These are phyloP conservation scores for Elsinoe perseae DNA, from an alignment of 2,329 filamentous ascomycete genomes.

Conservation along the genomic window DNA sequence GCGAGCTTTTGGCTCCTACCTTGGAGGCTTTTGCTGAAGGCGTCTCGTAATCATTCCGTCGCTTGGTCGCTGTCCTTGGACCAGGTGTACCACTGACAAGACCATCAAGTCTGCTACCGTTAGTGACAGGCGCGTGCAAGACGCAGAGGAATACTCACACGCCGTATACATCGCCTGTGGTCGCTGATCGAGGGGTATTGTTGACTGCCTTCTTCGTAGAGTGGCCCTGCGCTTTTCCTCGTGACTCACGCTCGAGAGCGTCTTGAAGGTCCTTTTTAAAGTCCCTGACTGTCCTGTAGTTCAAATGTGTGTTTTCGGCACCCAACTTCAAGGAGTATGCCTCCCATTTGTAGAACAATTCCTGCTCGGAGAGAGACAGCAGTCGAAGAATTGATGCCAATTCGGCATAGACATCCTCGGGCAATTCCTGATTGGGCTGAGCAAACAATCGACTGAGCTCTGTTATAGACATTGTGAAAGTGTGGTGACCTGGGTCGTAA, in stretches of 20 bases:
- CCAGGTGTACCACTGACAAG: constrained; percentile 40
- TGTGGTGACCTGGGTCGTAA: not conserved
- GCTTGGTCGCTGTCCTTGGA: constrained; percentile 42
- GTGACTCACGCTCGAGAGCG: constrained; percentile 66
- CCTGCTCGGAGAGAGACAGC: constrained; percentile 71
- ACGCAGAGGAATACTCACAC: constrained; percentile 49
- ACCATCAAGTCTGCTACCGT: constrained; percentile 37
- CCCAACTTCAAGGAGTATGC: constrained; percentile 96
- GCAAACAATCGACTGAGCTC: constrained; percentile 55
- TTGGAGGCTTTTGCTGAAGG: constrained; percentile 41
- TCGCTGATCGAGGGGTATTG: constrained; percentile 48
- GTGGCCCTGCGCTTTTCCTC: constrained; percentile 52
- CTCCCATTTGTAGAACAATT: constrained; percentile 98
- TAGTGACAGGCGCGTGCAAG: constrained; percentile 13
- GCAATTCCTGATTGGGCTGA: constrained; percentile 46
- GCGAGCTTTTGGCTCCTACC: constrained; percentile 44
- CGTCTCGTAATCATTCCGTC: constrained; percentile 46
- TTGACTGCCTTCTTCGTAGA: constrained; percentile 50
- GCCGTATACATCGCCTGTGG: constrained; percentile 63
- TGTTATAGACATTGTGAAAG: constrained; percentile 18
- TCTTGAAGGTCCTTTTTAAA: constrained; percentile 88
- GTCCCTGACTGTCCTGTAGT: constrained; percentile 61
- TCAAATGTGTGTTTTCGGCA: constrained; percentile 62
- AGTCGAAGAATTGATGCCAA: constrained; percentile 79
- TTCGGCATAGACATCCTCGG: constrained; percentile 71